Conservation (phyloP, 208 protist species). For the Crithidia expoeki region DNA sequence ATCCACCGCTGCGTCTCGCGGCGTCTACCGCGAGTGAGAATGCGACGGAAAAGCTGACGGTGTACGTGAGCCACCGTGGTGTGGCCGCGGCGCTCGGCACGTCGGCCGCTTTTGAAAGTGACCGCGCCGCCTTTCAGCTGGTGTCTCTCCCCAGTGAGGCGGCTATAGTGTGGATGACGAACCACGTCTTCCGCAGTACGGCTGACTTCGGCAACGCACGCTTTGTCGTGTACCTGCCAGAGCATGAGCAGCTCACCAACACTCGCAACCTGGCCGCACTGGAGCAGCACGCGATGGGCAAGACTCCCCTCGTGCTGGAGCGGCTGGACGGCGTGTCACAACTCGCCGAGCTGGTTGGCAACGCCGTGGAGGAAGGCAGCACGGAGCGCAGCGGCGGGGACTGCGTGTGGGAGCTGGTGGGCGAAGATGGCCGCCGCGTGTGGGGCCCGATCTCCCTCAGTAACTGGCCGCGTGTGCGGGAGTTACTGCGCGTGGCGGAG, state of each 20-base stretch:
- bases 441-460: constrained; percentile 17
- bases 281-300: constrained; percentile 42
- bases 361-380: constrained; percentile 23
- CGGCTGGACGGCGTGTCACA: constrained; percentile 27
- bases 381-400: neutral
- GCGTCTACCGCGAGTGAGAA: constrained; percentile 2
- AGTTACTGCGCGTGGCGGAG: constrained; percentile 24
- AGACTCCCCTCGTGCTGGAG: constrained; percentile 20
- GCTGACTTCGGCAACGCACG: constrained; percentile 17
- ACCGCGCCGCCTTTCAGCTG: constrained; percentile 30
- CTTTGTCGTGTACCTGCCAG: constrained; percentile 39
- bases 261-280: constrained; percentile 44
- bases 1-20: constrained; percentile 7
- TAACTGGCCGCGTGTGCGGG: constrained; percentile 21
- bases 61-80: constrained; percentile 31
- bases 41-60: neutral
- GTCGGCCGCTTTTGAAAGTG: constrained; percentile 15
- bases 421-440: constrained; percentile 18
- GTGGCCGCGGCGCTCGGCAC: constrained; percentile 14
- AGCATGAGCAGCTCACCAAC: constrained; percentile 34
- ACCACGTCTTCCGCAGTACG: constrained; percentile 25
- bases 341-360: constrained; percentile 17
- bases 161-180: constrained; percentile 50
- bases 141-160: constrained; percentile 49
- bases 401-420: constrained; percentile 19